Base-by-base conservation (phyloP, 2,329 filamentous ascomycete genomes). In the Sporothrix brasiliensis region DNA sequence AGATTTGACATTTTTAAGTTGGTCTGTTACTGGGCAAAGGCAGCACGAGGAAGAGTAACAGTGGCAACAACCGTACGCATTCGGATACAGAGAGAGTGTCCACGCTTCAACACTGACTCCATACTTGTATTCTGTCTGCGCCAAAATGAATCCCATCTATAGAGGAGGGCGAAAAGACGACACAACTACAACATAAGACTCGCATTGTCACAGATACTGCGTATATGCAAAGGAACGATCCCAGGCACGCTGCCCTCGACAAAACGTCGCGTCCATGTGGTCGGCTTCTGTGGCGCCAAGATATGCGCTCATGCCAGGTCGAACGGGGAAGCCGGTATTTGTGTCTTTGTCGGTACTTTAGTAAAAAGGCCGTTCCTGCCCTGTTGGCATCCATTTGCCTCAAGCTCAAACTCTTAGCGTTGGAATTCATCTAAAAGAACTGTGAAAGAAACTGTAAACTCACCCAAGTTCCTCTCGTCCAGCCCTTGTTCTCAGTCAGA, bases 281-380 rank as follows among this genome's bases (percentile, higher is more conserved):
- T 39, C 58, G 39, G 58, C n/a, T 63, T 63, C 58, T 39, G 21
- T 39, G 56, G 56, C 34, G 34, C 56, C 56, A 61, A 61, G 56
- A 41, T 61, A 2, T 24, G 13, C 16, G 7, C 4, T 30, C 58
- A 63, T 9, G 54, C 54, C 54, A 58, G 54, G 30, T 27, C 58
- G 58, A 47, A 63, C 39, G 58, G 58, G 39, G n/a, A 63, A 39
- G 47, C 44, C 58, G 14, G 58, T 47, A 21, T 61, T 63, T 63
- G 21, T 41, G 41, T 14, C n/a, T 41, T 63, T 60, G 30, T n/a
- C 7, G 5, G 54, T n/a, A 10, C 54, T 27, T 39, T 30, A 4
- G n/a, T 27, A 61, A 24, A 39, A 60, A 41, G 58, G 14, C 4
- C 5, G 39, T 14, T 27, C 58, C 13, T 44, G 21, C 39, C 39